Conservation (phyloP, 768 basidiomycete species). For the Mycena indigotica region DNA sequence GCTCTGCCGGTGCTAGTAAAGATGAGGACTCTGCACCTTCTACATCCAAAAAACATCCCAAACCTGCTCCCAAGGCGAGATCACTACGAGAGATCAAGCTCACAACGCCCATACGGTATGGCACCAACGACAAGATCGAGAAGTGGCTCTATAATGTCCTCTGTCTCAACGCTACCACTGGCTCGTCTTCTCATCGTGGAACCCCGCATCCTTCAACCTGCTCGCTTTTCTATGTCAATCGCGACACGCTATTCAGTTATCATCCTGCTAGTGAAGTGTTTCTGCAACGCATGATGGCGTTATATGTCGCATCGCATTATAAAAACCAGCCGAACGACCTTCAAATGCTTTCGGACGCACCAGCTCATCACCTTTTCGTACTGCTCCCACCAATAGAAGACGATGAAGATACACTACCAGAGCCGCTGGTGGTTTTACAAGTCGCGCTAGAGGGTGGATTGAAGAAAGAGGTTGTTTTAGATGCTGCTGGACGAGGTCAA, state of each 20-base stretch:
- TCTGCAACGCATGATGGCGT: slow-evolving; percentile 96
- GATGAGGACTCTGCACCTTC: slow-evolving; percentile 45
- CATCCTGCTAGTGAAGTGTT: slow-evolving; percentile 98
- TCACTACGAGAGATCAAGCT: slow-evolving; percentile 92
- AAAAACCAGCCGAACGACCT: slow-evolving; percentile 99
- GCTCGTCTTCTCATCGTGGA: slow-evolving; percentile 56
- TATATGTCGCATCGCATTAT: slow-evolving; percentile 97
- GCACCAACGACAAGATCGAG: slow-evolving; percentile 84
- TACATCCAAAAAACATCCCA: slow-evolving; percentile 51
- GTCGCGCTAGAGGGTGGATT: slow-evolving; percentile 96
- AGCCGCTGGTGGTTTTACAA: slow-evolving; percentile 93
- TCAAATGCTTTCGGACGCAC: slow-evolving; percentile 96
- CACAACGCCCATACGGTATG: slow-evolving; percentile 92
- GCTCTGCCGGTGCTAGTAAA: slow-evolving; percentile 30
- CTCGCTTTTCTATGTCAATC: slow-evolving; percentile 92
- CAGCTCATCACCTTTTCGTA: slow-evolving; percentile 95
- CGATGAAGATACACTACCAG: slow-evolving; percentile 87
- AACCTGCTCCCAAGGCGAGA: slow-evolving; percentile 67
- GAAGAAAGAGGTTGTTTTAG: slow-evolving; percentile 80
- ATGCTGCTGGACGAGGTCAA: slow-evolving; percentile 79
- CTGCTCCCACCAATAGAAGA: slow-evolving; percentile 90
- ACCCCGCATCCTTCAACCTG: slow-evolving; percentile 93
- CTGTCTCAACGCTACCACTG: slow-evolving; percentile 83
- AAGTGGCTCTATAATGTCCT: slow-evolving; percentile 90
- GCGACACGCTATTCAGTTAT: slow-evolving; percentile 96